Conservation (phyloP, 2,329 filamentous ascomycete species). For the Penicillium sp. region DNA sequence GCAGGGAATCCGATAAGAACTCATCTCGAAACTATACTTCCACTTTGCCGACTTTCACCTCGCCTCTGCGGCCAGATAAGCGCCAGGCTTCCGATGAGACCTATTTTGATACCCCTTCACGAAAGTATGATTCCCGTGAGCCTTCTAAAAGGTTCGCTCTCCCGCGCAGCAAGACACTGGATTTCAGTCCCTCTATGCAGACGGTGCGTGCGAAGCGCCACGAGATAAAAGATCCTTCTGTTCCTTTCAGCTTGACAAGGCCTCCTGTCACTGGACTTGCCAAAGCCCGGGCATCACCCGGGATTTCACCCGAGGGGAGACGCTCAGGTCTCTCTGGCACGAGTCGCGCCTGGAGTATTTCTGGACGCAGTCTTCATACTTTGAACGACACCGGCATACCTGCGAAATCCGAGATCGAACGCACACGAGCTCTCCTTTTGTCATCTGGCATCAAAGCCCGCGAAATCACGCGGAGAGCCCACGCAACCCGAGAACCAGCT, state of each 20-base stretch:
- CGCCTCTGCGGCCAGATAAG: constrained; percentile 46
- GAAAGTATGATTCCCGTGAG: constrained; percentile 13
- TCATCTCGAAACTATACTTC: constrained; percentile 44
- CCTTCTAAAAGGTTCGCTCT: constrained; percentile 11
- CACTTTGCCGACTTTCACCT: constrained; percentile 56
- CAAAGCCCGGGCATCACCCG: constrained; percentile 38
- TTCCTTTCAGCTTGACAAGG: constrained; percentile 34
- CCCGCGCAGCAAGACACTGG: constrained; percentile 26
- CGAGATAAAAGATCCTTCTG: constrained; percentile 29
- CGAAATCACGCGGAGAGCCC: constrained; percentile 70
- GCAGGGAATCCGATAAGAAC: constrained; percentile 36
- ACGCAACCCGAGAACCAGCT: constrained; percentile 45
- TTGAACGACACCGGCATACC: constrained; percentile 44
- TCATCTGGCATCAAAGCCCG: constrained; percentile 88
- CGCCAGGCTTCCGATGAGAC: constrained; percentile 29
- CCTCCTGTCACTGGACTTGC: constrained; percentile 52
- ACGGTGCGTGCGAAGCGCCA: constrained; percentile 25
- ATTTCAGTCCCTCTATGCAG: constrained; percentile 33
- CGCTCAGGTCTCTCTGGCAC: constrained; percentile 39
- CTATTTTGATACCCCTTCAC: constrained; percentile 13
- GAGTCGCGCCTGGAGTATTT: constrained; percentile 61
- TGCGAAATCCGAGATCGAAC: constrained; percentile 73
- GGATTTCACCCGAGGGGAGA: constrained; percentile 28
- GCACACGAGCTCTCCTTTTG: constrained; percentile 74
- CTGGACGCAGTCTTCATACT: constrained; percentile 48